Evolutionary conservation across 371 early-diverging fungal species (phyloP).

Genomic region (Mortierella sp.): DNA sequence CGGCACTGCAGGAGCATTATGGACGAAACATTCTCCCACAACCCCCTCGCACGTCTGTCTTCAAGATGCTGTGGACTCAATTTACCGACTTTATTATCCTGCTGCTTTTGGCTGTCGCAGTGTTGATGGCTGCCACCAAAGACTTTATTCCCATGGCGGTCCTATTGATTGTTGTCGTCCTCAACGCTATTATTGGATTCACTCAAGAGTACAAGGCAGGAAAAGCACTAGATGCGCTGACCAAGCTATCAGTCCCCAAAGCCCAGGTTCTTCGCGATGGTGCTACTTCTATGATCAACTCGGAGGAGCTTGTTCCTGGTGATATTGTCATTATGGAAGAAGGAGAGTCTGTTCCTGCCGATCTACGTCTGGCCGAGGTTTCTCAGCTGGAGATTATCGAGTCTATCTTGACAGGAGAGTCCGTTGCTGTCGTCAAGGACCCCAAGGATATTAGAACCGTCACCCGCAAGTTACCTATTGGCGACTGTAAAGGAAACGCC

Average conservation of each 20-base stretch:
- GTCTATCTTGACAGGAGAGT: constrained; percentile 85
- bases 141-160: constrained; percentile 82
- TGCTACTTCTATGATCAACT: constrained; percentile 61
- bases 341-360: constrained; percentile 83
- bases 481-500: constrained; percentile 88
- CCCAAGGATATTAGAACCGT: constrained; percentile 66
- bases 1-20: constrained; percentile 80
- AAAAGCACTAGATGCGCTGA: constrained; percentile 72
- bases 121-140: constrained; percentile 83
- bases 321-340: constrained; percentile 79
- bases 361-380: constrained; percentile 78
- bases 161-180: constrained; percentile 77
- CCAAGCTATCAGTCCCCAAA: constrained; percentile 73
- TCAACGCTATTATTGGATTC: constrained; percentile 80
- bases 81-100: constrained; percentile 95
- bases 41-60: constrained; percentile 82
- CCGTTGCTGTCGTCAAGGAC: constrained; percentile 74
- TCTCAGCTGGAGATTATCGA: constrained; percentile 85
- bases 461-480: constrained; percentile 79
- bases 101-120: constrained; percentile 82
- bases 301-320: constrained; percentile 76
- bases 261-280: constrained; percentile 83
- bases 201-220: constrained; percentile 79
- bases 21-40: constrained; percentile 85
- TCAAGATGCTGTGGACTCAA: constrained; percentile 89